Evolutionary conservation across 805 yeast species (phyloP), one percentile per base, ranked within the genome.

Genomic region (Wickerhamomyces xylosicus): DNA sequence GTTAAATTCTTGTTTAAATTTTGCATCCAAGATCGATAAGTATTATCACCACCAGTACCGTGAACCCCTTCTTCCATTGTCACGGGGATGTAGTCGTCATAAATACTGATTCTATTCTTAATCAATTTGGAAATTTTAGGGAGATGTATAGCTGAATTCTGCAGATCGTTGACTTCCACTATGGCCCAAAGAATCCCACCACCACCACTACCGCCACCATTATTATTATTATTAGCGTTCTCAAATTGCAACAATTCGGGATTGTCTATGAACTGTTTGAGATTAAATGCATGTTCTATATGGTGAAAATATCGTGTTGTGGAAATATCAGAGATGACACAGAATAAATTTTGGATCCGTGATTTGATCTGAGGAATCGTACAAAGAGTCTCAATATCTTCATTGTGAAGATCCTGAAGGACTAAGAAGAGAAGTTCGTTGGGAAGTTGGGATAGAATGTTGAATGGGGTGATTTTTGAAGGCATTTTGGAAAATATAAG

Each of bases 111-210:
- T 15, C 32, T 41, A 32, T 40, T 41, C 15, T 27, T 27, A 7
- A 42, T 20, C 6, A 29, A 2, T 4, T 11, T 2, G 3, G 50
- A 36, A 6, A 42, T 19, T 2, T 17, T n/a, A 2, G 38, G n/a
- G 4, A 47, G 3, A 15, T 28, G 14, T 4, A 14, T 7, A 11
- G 19, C 19, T 10, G 44, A 19, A 19, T 31, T 29, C 16, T 22
- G 28, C 10, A 45, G 21, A 16, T 47, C 45, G 29, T 45, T 40
- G 19, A 47, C 33, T 34, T 47, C 50, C 2, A 47, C 40, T 3
- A 47, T 19, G 4, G 37, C 39, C 36, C 40, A 20, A 3, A 37
- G 15, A 2, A 33, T 14, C 13, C 28, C 28, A 22, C n/a, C n/a
- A n/a, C n/a, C n/a, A 21, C 10, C 29, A 25, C n/a, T 11, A 13